These are phyloP conservation scores for Coemansia sp. DNA, from an alignment of 192 early-diverging fungal species.

Conservation along the genomic window DNA sequence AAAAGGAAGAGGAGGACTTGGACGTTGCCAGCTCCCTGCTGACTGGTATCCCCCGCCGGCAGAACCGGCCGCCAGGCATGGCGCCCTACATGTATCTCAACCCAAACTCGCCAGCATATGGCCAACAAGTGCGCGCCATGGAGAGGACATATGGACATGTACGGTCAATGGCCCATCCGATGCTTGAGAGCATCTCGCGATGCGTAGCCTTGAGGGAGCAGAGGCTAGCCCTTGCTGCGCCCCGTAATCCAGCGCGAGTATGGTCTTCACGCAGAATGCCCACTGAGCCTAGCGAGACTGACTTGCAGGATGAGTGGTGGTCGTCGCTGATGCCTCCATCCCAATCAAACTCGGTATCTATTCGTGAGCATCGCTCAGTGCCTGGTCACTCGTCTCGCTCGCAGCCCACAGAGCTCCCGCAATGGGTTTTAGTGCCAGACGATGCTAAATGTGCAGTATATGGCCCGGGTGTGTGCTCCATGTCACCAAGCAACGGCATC, in stretches of 20 bases:
- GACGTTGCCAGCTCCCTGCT: constrained; percentile 33
- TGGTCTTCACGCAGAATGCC: constrained; percentile 24
- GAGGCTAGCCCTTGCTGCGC: constrained; percentile 16
- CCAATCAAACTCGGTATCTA: neutral
- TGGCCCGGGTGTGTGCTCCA: constrained; percentile 9
- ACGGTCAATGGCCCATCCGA: constrained; percentile 32
- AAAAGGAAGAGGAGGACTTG: constrained; percentile 44
- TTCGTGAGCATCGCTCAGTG: constrained; percentile 11
- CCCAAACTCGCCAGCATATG: constrained; percentile 34
- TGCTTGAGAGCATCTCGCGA: constrained; percentile 45
- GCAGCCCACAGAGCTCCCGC: constrained; percentile 30
- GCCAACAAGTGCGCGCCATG: constrained; percentile 36
- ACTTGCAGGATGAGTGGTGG: constrained; percentile 40
- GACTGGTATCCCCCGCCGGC: constrained; percentile 40
- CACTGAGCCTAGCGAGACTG: constrained; percentile 16
- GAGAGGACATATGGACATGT: constrained; percentile 38
- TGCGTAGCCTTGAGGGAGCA: constrained; percentile 42
- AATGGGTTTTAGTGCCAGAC: constrained; percentile 33
- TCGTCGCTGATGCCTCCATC: constrained; percentile 49
- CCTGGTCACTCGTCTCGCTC: constrained; percentile 4
- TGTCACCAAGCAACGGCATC: neutral
- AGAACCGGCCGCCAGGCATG: constrained; percentile 37
- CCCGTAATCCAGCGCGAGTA: constrained; percentile 20
- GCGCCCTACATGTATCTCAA: constrained; percentile 37
- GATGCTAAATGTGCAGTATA: constrained; percentile 38